Percentiles rank a stretch among this genome's conserved stretches.
phyloP scores from a whole-genome alignment of 257 asterid species.

The Ilex asprella region DNA sequence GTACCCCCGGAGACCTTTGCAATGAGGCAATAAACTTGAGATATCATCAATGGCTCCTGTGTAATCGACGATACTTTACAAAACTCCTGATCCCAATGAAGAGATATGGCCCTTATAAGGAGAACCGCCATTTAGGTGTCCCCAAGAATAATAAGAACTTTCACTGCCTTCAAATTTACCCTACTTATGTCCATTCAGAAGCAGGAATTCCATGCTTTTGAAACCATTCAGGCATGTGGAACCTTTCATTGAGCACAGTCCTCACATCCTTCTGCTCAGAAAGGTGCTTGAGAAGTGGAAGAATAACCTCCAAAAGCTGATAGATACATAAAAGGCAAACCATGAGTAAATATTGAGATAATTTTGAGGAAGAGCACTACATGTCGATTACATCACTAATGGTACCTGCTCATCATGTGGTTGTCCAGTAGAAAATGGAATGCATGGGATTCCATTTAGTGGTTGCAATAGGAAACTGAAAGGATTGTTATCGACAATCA shows the following conservation, averaged over 20 bases:
- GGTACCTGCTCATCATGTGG: constrained; percentile 77
- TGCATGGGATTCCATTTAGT: constrained; percentile 85
- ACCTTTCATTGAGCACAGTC: constrained; percentile 61
- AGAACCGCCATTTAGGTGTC: constrained; percentile 4
- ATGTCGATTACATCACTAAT: background rate
- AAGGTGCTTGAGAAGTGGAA: constrained; percentile 85
- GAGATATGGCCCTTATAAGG: constrained; percentile 9
- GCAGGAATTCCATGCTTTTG: constrained; percentile 80
- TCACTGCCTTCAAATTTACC: constrained; percentile 15
- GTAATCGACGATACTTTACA: constrained; percentile 18
- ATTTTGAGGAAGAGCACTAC: background rate
- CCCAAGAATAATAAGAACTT: constrained; percentile 9
- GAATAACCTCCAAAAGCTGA: constrained; percentile 87
- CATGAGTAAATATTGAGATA: background rate
- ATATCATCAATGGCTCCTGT: constrained; percentile 4
- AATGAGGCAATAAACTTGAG: no score
- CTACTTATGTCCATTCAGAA: constrained; percentile 34
- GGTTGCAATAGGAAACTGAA: constrained; percentile 97
- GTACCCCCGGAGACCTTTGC: no score
- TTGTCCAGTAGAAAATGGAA: constrained; percentile 53
- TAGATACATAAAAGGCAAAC: background rate
- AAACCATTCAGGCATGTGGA: constrained; percentile 96
- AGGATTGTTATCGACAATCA: constrained; percentile 92
- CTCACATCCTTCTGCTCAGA: constrained; percentile 76
- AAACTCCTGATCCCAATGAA: constrained; percentile 11